These are phyloP conservation scores for Tetratostichococcus sp. DNA, from an alignment of 139 green algal genomes.

Conservation along the genomic window DNA sequence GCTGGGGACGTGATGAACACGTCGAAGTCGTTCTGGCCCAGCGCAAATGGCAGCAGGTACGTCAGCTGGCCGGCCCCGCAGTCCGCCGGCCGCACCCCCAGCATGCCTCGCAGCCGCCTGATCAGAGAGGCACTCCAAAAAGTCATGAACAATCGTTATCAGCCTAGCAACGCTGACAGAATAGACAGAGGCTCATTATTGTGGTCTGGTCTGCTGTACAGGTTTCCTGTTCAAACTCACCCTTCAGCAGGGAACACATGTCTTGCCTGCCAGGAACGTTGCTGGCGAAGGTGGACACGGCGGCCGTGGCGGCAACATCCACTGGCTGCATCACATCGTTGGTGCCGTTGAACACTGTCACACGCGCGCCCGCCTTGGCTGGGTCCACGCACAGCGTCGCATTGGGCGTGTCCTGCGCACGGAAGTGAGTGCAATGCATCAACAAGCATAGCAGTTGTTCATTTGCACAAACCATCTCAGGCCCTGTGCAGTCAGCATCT, in stretches of 20 bases:
- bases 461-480: too few species aligned
- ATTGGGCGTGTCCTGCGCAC: background rate
- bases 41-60: constrained; percentile 23
- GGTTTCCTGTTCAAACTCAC: too few species aligned
- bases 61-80: background rate
- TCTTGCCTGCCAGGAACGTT: background rate
- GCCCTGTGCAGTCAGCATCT: too few species aligned
- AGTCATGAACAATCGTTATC: too few species aligned
- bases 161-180: too few species aligned
- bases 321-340: background rate
- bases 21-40: constrained; percentile 37
- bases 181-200: too few species aligned
- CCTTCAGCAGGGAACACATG: too few species aligned
- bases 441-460: too few species aligned
- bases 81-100: background rate
- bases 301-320: background rate
- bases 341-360: background rate
- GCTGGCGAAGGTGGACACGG: background rate
- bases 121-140: too few species aligned
- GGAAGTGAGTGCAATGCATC: too few species aligned
- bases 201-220: too few species aligned
- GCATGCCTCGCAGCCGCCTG: background rate
- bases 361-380: background rate
- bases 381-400: constrained; percentile 16
- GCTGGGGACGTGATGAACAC: constrained; percentile 5